Evolutionary conservation across 2,329 filamentous ascomycete genomes (phyloP).

Genomic region (Fusarium miscanthi): DNA sequence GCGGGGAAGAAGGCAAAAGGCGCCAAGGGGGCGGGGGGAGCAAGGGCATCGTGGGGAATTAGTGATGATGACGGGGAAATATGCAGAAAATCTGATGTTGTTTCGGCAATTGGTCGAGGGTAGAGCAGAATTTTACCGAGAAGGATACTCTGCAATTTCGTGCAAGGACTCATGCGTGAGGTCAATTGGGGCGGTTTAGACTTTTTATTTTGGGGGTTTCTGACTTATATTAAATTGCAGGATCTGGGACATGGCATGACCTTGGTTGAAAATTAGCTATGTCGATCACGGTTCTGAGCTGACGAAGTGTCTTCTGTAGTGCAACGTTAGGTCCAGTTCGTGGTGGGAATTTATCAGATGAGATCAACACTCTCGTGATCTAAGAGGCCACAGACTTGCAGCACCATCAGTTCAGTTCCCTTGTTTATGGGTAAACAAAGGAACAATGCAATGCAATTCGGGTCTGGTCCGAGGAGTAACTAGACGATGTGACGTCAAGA

Average conservation of each 20-base stretch:
- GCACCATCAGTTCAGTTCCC: background rate
- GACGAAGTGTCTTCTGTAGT: conserved; percentile 10
- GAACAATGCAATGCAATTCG: background rate
- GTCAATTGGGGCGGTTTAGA: background rate
- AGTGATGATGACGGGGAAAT: conserved; percentile 5
- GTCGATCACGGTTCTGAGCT: conserved; percentile 27
- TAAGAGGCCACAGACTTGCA: background rate
- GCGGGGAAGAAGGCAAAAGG: conserved; percentile 28
- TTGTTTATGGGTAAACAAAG: background rate
- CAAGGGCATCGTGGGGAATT: conserved; percentile 30
- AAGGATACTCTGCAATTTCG: background rate
- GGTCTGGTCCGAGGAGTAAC: background rate
- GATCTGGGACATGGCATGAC: background rate
- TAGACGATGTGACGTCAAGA: conserved; percentile 15
- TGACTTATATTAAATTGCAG: background rate
- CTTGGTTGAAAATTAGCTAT: conserved; percentile 16
- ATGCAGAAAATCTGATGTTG: background rate
- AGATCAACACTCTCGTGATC: background rate
- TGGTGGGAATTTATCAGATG: background rate
- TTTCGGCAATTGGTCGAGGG: conserved; percentile 9
- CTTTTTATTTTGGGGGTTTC: background rate
- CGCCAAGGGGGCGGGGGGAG: background rate
- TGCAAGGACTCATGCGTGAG: background rate
- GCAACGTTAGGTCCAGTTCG: conserved; percentile 10
- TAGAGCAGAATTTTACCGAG: background rate